Evolutionary conservation across 768 basidiomycete genomes (phyloP), one percentile per base, ranked within the genome.

Genomic region (Rhodosporidiobolus sp.): DNA sequence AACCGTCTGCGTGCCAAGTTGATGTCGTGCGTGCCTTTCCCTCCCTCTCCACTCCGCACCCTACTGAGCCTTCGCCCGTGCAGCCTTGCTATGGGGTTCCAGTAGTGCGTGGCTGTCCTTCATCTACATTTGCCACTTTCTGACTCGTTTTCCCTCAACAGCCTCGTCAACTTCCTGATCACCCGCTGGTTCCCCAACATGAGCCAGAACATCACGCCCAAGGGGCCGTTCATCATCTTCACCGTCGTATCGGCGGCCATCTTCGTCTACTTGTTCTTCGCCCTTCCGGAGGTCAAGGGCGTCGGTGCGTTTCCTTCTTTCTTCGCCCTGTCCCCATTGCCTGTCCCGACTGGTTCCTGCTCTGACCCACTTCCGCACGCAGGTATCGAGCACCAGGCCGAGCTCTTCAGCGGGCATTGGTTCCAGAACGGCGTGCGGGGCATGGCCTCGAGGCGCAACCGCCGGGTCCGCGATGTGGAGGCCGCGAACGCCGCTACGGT

Each of bases 131-230:
- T 17, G 46, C 46, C 46, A 17, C 46, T 19, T 22, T 11, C 46
- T 48, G 46, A 48, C 46, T 22, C 46, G 9, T 17, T 19, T 48
- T 19, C 46, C 17, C 20, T 59, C 49, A 7, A 72, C 53, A 53
- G n/a, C 54, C 45, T 58, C 56, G 35, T 38, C 56, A 58, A 58
- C 35, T 58, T 58, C 56, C 56, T 58, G 35, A 17, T 58, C 34
- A 30, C 32, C 22, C 34, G 56, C 34, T 58, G 8, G 20, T 58
- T 58, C 35, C 34, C 34, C 7, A 54, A 66, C 26, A 58, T 58
- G 32, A 30, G 24, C 3, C 20, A 8, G 8, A 30, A 35, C 3
- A 58, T 58, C 34, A 30, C 30, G 7, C 12, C 56, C 6, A n/a
- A 58, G 20, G 56, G 56, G 2, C 56, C 56, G 14, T 58, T 58